Base-by-base conservation (phyloP, 345 rosid genomes). In the Eucalyptus marginata region DNA sequence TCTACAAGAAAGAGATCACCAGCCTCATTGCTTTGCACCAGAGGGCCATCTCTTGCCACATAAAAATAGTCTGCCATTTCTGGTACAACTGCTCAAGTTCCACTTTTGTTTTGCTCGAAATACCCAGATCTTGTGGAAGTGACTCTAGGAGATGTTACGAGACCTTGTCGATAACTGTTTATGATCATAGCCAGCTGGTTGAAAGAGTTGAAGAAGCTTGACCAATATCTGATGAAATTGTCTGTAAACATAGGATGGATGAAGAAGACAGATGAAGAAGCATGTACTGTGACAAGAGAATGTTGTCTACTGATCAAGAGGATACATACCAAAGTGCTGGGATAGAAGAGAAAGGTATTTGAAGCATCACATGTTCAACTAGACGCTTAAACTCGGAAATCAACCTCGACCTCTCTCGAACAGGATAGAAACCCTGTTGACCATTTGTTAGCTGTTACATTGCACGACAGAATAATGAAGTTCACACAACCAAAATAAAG, bases 21-120 rank as follows among this genome's bases (percentile, higher is more conserved):
- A 89, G 93, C 92, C 93, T 92, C 95, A 99, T 96, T 97, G 29
- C 98, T 96, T 92, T 95, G 93, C 90, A 97, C 98, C 86, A 97
- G 97, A 87, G 99, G 98, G 31, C 99, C 99, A 94, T 96, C 99
- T n/a, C n/a, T 93, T 96, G 98, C 99, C 99, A 97, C 87, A 91
- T 92, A 92, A 97, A 97, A 87, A 97, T 95, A 68, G 96, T 89
- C 86, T 94, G 95, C 99, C 99, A 97, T 90, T 92, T 94, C 87
- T 92, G 94, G 90, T 95, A 92, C 88, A 96, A 93, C 94, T 89
- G 90, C 91, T 85, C 88, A 79, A 96, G 96, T 46, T 92, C 92
- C 93, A 88, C 81, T 88, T 87, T 94, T 92, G 93, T n/a, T 93
- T 88, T 93, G 91, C 90, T 94, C 95, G 79, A 96, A 92, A 89